Evolutionary conservation across 2,329 filamentous ascomycete genomes (phyloP), one percentile per base, ranked within the genome.

Genomic region (Albophoma yamanashiensis): DNA sequence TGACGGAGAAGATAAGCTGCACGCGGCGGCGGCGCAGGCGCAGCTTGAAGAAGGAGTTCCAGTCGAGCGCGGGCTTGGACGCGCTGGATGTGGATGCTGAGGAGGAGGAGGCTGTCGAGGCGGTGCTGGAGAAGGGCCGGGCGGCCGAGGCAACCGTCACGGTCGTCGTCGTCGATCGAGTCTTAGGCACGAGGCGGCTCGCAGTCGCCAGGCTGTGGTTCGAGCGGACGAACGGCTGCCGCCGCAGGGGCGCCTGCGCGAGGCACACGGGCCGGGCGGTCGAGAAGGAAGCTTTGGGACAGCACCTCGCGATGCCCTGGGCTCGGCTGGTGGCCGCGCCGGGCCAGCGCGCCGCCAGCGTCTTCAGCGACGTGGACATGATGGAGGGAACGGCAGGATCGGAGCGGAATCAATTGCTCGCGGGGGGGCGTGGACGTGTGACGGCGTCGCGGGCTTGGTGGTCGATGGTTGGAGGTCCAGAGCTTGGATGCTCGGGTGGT

Each of bases 21-120:
- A 92, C 89, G 68, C 89, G 85, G 62, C 93, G 88, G 60, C 93
- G 89, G 62, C 87, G 89, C 68, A 91, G 89, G 69, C 93, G 91
- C 62, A 97, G 87, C 71, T 86, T 85, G 80, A 97, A 96, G 80
- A 96, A 97, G 58, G 85, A 86, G 78, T 97, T 88, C 93, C 93
- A 97, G 76, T 91, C 84, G 50, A 92, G 83, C 11, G 55, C 34
- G 17, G 60, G 57, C 52, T 52, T 55, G 56, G 59, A 42, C 15
- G 53, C 39, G 17, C 60, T 53, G 20, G 58, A 38, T 27, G 58
- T n/a, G 2, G 53, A 38, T 17, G 59, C 27, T 20, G 58, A 39
- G 42, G 40, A 22, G 7, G 53, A 38, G 7, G 53, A 31, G 9
- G 59, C 22, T 14, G 58, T 27, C 36, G 40, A 45, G 36, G 61